Conservation (phyloP, 169 alveolate species). For the Eimeria falciformis region DNA sequence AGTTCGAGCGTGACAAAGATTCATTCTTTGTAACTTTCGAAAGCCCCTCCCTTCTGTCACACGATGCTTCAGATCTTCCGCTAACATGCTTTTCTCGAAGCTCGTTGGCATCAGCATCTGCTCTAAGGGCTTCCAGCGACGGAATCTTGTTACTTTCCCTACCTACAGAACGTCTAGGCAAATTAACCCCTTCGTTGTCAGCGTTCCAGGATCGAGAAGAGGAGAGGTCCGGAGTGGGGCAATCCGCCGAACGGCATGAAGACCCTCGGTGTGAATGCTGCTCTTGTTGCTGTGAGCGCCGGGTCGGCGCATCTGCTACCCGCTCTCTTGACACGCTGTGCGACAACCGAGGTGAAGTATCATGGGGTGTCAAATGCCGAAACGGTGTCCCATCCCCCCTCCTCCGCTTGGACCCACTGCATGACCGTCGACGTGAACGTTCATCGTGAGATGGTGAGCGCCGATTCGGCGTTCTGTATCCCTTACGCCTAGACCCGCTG, state of each 20-base stretch:
- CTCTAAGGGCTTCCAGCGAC: not conserved
- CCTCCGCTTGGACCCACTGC: conserved; percentile 28
- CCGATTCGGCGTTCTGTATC: not conserved
- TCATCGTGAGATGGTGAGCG: conserved; percentile 16
- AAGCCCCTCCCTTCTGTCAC: not conserved
- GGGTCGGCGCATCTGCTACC: not conserved
- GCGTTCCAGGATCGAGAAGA: conserved; percentile 28
- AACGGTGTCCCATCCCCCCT: conserved; percentile 7
- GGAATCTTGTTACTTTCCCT: not conserved
- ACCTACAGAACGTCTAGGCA: conserved; percentile 19
- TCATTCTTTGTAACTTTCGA: not conserved
- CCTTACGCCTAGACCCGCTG: not conserved
- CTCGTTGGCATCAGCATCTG: not conserved
- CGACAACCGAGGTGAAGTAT: not conserved
- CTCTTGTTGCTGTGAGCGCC: not conserved
- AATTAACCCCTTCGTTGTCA: conserved; percentile 14
- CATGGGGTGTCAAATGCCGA: not conserved
- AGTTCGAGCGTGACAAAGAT: conserved; percentile 37
- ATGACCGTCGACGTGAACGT: not conserved
- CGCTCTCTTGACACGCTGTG: conserved; percentile 36
- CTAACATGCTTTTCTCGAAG: not conserved
- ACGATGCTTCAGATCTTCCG: conserved; percentile 1
- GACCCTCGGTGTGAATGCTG: conserved; percentile 25
- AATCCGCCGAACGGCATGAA: conserved; percentile 53
- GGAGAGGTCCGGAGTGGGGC: conserved; percentile 67